Base-by-base conservation (phyloP, 345 rosid species). In the Trapa incisa region DNA sequence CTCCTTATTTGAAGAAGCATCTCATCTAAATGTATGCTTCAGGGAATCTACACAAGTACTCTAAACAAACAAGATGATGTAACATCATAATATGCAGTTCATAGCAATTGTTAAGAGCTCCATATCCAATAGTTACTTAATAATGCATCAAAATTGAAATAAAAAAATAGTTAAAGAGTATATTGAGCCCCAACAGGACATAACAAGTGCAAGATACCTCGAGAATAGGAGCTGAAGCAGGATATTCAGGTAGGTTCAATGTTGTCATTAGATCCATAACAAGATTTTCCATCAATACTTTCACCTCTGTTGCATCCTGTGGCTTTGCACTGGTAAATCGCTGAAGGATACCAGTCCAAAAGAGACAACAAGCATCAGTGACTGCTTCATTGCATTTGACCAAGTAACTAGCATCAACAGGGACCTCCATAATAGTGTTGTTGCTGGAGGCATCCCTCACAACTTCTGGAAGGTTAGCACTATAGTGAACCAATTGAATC, bases 301-400 rank as follows among this genome's bases (percentile, higher is more conserved):
- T 94, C 77, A 85, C 68, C 81, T 94, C 99, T 67, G 97, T 83
- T 57, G 96, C 91, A 80, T 94, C 99, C 80, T 91, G 99, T 78
- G 79, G 76, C 82, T 94, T 94, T 47, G 83, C 89, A 74, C 87
- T 75, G 37, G 97, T 74, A 62, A 89, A 81, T 61, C 97, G 96
- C 83, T 91, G 96, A 76, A 94, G 96, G 65, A 94, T 87, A 70
- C 96, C 91, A 37, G 93, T 86, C 99, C 99, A 94, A 79, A 94
- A 89, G 76, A 89, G 93, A 72, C 97, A 91, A 74, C 96, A 89
- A 32, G 96, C 87, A 72, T 91, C 99, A 65, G 91, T 89, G 63
- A 83, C 81, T 43, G 93, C 91, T 75, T 91, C 97, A 71, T 87
- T 86, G 78, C 91, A 85, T 77, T 86, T 87, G 58, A 73, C 79